Percentiles rank a stretch among this genome's conserved stretches.
These are phyloP conservation scores for Hepatocystis sp. DNA, from an alignment of 169 alveolate genomes.

Conservation along the genomic window DNA sequence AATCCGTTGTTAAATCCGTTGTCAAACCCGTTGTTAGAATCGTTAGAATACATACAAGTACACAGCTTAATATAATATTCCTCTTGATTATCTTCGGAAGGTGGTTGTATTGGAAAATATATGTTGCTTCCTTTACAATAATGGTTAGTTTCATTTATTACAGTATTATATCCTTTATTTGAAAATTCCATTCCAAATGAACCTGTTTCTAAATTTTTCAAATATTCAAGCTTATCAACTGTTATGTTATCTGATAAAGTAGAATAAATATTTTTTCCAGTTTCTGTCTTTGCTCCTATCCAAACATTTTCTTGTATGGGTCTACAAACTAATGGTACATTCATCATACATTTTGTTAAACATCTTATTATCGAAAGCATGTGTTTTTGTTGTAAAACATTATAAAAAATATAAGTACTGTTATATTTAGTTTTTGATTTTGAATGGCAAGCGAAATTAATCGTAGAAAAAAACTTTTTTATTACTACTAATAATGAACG, in stretches of 20 bases:
- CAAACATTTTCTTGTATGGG: conserved; percentile 74
- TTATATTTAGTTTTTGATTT: conserved; percentile 13
- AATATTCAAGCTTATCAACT: conserved; percentile 46
- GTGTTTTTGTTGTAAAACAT: conserved; percentile 69
- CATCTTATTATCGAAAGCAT: conserved; percentile 61
- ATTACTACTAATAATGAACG: conserved; percentile 59
- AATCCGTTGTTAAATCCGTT: too few relatives aligned
- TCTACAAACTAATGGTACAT: conserved; percentile 65
- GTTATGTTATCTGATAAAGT: conserved; percentile 57
- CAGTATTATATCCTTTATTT: too few relatives aligned
- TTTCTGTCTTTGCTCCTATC: conserved; percentile 3
- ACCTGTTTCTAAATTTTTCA: too few relatives aligned
- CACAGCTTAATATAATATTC: too few relatives aligned
- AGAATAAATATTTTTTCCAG: conserved; percentile 5
- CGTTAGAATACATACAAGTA: too few relatives aligned
- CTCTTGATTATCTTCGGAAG: too few relatives aligned
- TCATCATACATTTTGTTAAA: conserved; percentile 75
- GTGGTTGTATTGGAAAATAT: too few relatives aligned
- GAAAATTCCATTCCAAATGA: too few relatives aligned
- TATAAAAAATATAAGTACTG: conserved; percentile 37
- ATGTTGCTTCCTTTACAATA: too few relatives aligned
- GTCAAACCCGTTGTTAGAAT: too few relatives aligned
- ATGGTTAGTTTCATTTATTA: too few relatives aligned
- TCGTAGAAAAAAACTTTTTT: conserved; percentile 50
- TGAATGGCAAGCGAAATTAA: conserved; percentile 48